Conservation (phyloP, 495 filamentous ascomycete species). For the Aspergillus steynii region DNA sequence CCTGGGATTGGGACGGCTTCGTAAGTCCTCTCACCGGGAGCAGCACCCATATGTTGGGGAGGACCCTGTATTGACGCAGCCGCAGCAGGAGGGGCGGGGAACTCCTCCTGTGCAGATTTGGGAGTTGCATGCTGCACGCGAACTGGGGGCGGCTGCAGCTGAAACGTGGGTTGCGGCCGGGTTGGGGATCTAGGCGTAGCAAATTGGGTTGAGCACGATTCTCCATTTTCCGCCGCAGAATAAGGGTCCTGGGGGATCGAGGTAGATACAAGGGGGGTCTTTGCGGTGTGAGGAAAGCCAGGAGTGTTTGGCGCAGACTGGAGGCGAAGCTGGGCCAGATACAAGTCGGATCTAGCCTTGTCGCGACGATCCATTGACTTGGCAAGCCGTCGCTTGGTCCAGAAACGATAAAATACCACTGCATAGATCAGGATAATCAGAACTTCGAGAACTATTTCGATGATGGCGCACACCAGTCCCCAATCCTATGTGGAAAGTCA, state of each 20-base stretch:
- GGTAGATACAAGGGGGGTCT: conserved; percentile 42
- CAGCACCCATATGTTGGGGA: conserved; percentile 43
- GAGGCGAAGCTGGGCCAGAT: conserved; percentile 88
- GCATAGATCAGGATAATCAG: conserved; percentile 91
- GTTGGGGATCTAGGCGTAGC: conserved; percentile 53
- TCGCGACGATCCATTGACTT: conserved; percentile 97
- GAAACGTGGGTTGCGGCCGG: conserved; percentile 61
- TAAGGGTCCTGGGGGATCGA: conserved; percentile 43
- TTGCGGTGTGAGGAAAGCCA: conserved; percentile 64
- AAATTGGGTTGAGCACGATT: conserved; percentile 43
- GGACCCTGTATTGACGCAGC: conserved; percentile 23
- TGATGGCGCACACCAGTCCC: conserved; percentile 93
- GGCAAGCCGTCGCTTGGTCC: conserved; percentile 88
- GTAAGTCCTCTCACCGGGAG: conserved; percentile 52
- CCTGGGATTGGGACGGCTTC: conserved; percentile 54
- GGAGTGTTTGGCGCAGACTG: conserved; percentile 96
- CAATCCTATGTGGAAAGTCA: conserved; percentile 64
- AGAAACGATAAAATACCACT: conserved; percentile 93
- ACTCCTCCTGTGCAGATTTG: conserved; percentile 58
- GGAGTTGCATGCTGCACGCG: conserved; percentile 76
- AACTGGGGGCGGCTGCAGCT: conserved; percentile 79
- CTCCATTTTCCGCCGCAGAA: conserved; percentile 59
- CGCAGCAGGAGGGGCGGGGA: conserved; percentile 40
- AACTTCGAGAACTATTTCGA: conserved; percentile 91
- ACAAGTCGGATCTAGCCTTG: conserved; percentile 87